These are phyloP conservation scores for Fusarium mexicanum DNA, from an alignment of 2,329 filamentous ascomycete genomes.

Conservation along the genomic window DNA sequence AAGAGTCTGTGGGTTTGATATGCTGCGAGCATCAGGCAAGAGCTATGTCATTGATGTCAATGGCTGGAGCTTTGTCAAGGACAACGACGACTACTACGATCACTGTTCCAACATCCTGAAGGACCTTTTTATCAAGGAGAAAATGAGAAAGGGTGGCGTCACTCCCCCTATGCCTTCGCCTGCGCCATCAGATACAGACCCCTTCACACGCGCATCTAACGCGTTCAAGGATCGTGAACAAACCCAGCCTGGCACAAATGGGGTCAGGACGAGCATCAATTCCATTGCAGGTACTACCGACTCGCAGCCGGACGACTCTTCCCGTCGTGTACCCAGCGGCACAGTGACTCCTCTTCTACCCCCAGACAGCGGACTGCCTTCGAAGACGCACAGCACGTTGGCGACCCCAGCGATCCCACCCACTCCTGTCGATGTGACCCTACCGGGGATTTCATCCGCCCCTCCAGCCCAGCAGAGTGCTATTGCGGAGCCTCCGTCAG, in stretches of 20 bases:
- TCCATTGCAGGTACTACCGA: slow-evolving; percentile 36
- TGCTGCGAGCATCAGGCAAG: slow-evolving; percentile 85
- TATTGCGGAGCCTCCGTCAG: slow-evolving; percentile 46
- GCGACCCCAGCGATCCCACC: slow-evolving; percentile 50
- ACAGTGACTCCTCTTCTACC: slow-evolving; percentile 46
- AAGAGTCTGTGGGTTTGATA: slow-evolving; percentile 93
- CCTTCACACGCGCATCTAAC: slow-evolving; percentile 48
- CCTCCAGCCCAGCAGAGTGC: slow-evolving; percentile 44
- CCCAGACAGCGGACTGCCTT: slow-evolving; percentile 44
- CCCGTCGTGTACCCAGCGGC: slow-evolving; percentile 39
- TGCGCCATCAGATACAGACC: slow-evolving; percentile 55
- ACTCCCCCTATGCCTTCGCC: slow-evolving; percentile 63
- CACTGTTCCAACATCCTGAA: slow-evolving; percentile 86
- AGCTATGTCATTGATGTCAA: slow-evolving; percentile 99
- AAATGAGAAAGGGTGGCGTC: slow-evolving; percentile 70
- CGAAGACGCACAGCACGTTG: slow-evolving; percentile 50
- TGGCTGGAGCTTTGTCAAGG: slow-evolving; percentile 99
- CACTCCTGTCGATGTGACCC: slow-evolving; percentile 44
- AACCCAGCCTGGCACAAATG: slow-evolving; percentile 25
- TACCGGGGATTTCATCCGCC: slow-evolving; percentile 47
- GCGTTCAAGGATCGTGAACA: slow-evolving; percentile 54
- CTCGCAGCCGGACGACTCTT: slow-evolving; percentile 39
- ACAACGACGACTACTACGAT: slow-evolving; percentile 98
- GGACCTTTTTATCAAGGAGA: slow-evolving; percentile 88
- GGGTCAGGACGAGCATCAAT: slow-evolving; percentile 44